phyloP scores from a whole-genome alignment of 2,329 filamentous ascomycete species.

The Ciborinia camelliae region DNA sequence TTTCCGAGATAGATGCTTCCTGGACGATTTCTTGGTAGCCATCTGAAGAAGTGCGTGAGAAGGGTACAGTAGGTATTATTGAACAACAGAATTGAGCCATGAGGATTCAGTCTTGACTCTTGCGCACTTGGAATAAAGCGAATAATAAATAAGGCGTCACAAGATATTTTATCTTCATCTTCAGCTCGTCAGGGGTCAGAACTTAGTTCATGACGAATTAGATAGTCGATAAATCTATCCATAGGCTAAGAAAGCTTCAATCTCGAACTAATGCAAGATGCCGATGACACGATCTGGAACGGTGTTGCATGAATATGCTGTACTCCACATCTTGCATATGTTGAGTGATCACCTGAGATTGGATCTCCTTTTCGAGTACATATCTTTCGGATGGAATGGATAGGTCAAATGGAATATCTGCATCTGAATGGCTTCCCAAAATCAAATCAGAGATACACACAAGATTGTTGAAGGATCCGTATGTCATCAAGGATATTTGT shows the following conservation, averaged over 20 bases:
- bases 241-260: conserved; percentile 11
- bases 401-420: too few relatives aligned
- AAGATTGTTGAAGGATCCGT: not conserved
- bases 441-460: not conserved
- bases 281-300: conserved; percentile 10
- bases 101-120: too few relatives aligned
- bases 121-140: not conserved
- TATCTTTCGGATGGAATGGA: not conserved
- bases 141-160: not conserved
- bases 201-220: not conserved
- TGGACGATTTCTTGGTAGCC: too few relatives aligned
- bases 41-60: too few relatives aligned
- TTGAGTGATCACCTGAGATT: conserved; percentile 13
- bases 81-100: too few relatives aligned
- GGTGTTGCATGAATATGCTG: conserved; percentile 1
- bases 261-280: conserved; percentile 14
- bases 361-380: too few relatives aligned
- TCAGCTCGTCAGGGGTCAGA: not conserved
- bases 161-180: not conserved
- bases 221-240: not conserved
- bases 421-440: not conserved
- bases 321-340: conserved; percentile 17
- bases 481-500: not conserved
- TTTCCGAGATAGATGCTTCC: too few relatives aligned
- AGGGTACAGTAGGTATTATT: too few relatives aligned